Evolutionary conservation across 2,329 filamentous ascomycete species (phyloP).

Genomic region (Aspergillus candidus): DNA sequence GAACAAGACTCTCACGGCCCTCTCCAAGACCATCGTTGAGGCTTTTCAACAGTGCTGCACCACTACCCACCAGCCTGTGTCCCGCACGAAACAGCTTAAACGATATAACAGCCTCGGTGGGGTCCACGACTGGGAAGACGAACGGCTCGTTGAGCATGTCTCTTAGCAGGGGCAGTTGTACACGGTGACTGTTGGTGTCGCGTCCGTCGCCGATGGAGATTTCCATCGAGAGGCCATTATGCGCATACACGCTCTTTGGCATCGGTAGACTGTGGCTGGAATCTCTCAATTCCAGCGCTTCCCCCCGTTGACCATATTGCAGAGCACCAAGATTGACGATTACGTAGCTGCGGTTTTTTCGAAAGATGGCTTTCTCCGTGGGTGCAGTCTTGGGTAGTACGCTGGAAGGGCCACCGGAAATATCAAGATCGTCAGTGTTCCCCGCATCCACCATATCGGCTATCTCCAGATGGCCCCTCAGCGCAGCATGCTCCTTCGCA

Average conservation of each 20-base stretch:
- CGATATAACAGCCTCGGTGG: slow-evolving; percentile 1
- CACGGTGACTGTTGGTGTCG: neutral
- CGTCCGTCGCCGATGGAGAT: slow-evolving; percentile 5
- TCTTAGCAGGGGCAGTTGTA: slow-evolving; percentile 5
- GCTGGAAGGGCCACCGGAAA: neutral
- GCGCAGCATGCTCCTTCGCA: slow-evolving; percentile 30
- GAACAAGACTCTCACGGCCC: slow-evolving; percentile 28
- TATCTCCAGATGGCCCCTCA: slow-evolving; percentile 28
- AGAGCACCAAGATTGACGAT: slow-evolving; percentile 9
- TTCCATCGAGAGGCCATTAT: neutral
- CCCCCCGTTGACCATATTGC: slow-evolving; percentile 2
- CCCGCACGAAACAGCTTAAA: slow-evolving; percentile 4
- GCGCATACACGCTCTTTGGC: too few species aligned
- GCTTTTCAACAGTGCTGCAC: slow-evolving; percentile 17
- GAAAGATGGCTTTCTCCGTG: neutral
- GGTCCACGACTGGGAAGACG: slow-evolving; percentile 3
- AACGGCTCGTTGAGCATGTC: slow-evolving; percentile 10
- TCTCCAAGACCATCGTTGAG: slow-evolving; percentile 20
- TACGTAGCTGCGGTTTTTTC: neutral
- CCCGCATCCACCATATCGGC: slow-evolving; percentile 14
- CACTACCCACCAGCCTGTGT: slow-evolving; percentile 4
- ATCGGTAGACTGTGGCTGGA: neutral
- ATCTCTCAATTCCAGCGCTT: slow-evolving; percentile 2
- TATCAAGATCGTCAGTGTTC: neutral
- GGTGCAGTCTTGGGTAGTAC: neutral